These are phyloP conservation scores for Fusarium falciforme DNA, from an alignment of 2,329 filamentous ascomycete genomes.

Conservation along the genomic window DNA sequence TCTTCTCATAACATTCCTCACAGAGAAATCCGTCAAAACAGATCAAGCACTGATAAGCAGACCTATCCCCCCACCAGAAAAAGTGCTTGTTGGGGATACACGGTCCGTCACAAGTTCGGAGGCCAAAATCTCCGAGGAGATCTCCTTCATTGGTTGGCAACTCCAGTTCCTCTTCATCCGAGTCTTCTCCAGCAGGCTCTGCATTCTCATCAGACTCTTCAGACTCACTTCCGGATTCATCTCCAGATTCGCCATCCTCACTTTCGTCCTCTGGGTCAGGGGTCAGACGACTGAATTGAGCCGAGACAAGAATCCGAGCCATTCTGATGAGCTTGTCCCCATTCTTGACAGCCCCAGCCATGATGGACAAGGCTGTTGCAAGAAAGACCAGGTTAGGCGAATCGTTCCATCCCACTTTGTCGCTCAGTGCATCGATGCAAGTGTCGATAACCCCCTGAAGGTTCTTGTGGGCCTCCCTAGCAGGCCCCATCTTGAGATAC, in stretches of 20 bases:
- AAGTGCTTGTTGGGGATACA: conserved; percentile 13
- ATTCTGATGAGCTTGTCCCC: conserved; percentile 23
- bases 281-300: conserved; percentile 39
- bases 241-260: background rate
- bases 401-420: conserved; percentile 44
- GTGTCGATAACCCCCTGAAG: conserved; percentile 33
- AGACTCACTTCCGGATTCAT: background rate
- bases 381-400: conserved; percentile 26
- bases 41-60: conserved; percentile 24
- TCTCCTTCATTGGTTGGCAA: conserved; percentile 28
- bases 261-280: background rate
- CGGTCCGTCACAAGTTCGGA: conserved; percentile 7
- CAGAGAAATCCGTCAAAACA: conserved; percentile 19
- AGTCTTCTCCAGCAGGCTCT: background rate
- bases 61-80: conserved; percentile 22
- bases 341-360: conserved; percentile 20
- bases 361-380: conserved; percentile 25
- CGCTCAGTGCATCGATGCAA: conserved; percentile 32
- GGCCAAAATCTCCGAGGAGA: background rate
- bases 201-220: background rate
- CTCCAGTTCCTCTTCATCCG: background rate
- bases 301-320: conserved; percentile 40
- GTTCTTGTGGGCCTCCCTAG: conserved; percentile 33
- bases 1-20: conserved; percentile 23
- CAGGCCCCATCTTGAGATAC: conserved; percentile 40